Evolutionary conservation across 352 stramenopile genomes (phyloP).

Genomic region (Plasmopara viticola): DNA sequence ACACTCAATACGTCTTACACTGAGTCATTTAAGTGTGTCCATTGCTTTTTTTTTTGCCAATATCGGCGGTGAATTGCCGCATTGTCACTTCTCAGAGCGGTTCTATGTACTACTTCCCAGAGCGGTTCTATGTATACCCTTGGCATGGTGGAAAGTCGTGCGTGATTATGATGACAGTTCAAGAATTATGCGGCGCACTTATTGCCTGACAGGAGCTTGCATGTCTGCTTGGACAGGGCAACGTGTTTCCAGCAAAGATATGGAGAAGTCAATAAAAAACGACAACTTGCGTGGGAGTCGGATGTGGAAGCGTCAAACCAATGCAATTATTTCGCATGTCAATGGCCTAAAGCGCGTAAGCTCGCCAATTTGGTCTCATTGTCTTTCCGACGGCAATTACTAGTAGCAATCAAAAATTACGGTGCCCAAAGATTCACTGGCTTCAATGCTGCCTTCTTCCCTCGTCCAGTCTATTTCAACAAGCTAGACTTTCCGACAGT

Average conservation of each 20-base stretch:
- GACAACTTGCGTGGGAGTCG: conserved; percentile 13
- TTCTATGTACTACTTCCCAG: too few species aligned
- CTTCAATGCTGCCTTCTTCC: conserved; percentile 69
- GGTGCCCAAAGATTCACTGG: conserved; percentile 48
- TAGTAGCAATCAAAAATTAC: conserved; percentile 39
- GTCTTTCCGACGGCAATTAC: conserved; percentile 34
- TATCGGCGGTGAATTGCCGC: too few species aligned
- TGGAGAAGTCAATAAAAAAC: conserved; percentile 37
- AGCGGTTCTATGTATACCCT: too few species aligned
- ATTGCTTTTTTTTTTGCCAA: too few species aligned
- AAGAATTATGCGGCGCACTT: too few species aligned
- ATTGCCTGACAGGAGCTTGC: conserved; percentile 24
- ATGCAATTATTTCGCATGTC: conserved; percentile 21
- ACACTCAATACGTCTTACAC: too few species aligned
- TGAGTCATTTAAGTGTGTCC: too few species aligned
- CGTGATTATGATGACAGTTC: conserved; percentile 19
- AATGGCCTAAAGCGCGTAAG: too few species aligned
- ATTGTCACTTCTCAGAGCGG: conserved; percentile 32
- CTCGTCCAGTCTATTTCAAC: conserved; percentile 51
- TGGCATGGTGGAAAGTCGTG: conserved; percentile 45
- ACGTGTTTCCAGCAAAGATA: conserved; percentile 21
- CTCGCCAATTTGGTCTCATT: conserved; percentile 13
- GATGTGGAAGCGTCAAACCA: conserved; percentile 17
- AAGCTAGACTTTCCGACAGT: conserved; percentile 45
- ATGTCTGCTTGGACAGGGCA: conserved; percentile 28